These are phyloP conservation scores for Botryotinia convoluta DNA, from an alignment of 2,329 filamentous ascomycete genomes.

Conservation along the genomic window DNA sequence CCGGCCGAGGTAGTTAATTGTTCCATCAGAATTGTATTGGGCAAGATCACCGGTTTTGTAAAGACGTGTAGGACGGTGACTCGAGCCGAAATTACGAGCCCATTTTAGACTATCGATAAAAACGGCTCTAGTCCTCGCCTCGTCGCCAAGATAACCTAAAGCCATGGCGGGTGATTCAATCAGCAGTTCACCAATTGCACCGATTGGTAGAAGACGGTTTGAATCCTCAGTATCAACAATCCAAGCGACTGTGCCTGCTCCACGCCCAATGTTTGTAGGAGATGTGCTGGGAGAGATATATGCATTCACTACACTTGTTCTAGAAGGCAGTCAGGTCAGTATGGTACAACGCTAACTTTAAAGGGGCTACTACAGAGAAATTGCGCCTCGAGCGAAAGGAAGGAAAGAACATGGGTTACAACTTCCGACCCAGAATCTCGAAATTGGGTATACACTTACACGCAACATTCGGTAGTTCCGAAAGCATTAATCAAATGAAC, in stretches of 20 bases:
- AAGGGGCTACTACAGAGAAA: background rate
- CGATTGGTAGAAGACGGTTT: slow-evolving; percentile 38
- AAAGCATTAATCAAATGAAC: slow-evolving; percentile 25
- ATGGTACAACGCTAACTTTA: background rate
- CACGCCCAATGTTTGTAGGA: slow-evolving; percentile 26
- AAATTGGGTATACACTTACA: slow-evolving; percentile 3
- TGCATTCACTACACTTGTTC: slow-evolving; percentile 12
- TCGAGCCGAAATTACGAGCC: background rate
- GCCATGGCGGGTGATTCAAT: slow-evolving; percentile 42
- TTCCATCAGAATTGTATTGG: slow-evolving; percentile 38
- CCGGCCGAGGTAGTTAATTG: slow-evolving; percentile 7
- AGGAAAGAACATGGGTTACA: background rate
- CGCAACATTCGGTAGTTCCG: slow-evolving; percentile 23
- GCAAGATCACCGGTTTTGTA: slow-evolving; percentile 56
- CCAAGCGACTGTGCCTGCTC: slow-evolving; percentile 35
- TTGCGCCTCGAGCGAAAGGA: background rate
- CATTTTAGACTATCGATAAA: slow-evolving; percentile 39
- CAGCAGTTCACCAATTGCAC: slow-evolving; percentile 41
- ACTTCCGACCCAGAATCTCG: background rate
- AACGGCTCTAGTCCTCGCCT: slow-evolving; percentile 37
- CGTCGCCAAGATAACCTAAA: slow-evolving; percentile 42
- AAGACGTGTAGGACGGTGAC: background rate
- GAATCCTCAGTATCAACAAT: slow-evolving; percentile 42
- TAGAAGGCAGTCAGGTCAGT: background rate
- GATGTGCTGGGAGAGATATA: slow-evolving; percentile 6